Conservation (phyloP, 2,329 filamentous ascomycete genomes). For the Sporothrix curviconia region DNA sequence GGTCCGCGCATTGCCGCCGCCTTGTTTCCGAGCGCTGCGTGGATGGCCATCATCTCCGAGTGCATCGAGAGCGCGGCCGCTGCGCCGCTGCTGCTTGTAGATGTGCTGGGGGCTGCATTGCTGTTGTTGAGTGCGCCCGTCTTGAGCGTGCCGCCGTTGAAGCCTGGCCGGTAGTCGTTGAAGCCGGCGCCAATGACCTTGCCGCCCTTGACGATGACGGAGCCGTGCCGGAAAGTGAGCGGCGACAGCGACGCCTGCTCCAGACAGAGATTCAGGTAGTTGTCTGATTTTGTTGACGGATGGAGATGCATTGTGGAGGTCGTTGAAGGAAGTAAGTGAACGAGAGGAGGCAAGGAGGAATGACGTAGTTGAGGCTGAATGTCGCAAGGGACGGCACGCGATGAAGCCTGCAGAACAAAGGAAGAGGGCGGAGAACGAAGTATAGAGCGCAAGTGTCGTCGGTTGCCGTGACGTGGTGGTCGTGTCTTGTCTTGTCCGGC, state of each 20-base stretch:
- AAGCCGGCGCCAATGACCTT: slow-evolving; percentile 48
- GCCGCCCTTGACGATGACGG: slow-evolving; percentile 40
- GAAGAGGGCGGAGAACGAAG: too few species aligned
- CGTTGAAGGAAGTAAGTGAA: not conserved
- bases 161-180: too few species aligned
- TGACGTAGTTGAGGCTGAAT: not conserved
- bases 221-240: slow-evolving; percentile 44
- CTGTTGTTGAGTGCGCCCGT: too few species aligned
- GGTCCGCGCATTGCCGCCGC: not conserved
- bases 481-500: too few species aligned
- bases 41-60: slow-evolving; percentile 51
- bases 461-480: too few species aligned
- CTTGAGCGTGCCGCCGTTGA: too few species aligned
- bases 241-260: slow-evolving; percentile 44
- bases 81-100: slow-evolving; percentile 17
- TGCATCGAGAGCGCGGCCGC: slow-evolving; percentile 42
- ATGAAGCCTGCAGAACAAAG: too few species aligned
- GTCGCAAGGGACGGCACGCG: not conserved
- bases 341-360: not conserved
- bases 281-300: slow-evolving; percentile 27
- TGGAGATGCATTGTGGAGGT: not conserved
- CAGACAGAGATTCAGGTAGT: slow-evolving; percentile 44
- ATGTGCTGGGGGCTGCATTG: too few species aligned
- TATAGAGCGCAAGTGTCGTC: too few species aligned
- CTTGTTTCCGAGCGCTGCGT: slow-evolving; percentile 40